A percentile compares a stretch with the other conserved stretches of the same genome.
phyloP scores from a whole-genome alignment of 768 basidiomycete species.

The Suillus plorans region DNA sequence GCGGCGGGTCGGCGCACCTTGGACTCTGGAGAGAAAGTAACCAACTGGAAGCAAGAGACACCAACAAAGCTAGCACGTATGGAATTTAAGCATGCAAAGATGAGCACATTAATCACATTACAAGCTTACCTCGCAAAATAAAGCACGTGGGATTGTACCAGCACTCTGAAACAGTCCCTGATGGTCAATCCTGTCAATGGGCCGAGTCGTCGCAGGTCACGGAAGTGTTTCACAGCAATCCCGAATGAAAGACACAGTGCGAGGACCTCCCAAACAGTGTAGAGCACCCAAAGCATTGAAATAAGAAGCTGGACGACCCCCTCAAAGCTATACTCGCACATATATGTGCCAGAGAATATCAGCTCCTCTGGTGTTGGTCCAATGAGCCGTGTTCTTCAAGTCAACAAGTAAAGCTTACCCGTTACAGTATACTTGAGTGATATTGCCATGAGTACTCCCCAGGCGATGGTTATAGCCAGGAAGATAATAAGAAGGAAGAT shows the following conservation, averaged over 20 bases:
- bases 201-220: background rate
- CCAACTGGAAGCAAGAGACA: background rate
- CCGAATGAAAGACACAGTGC: background rate
- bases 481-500: too few relatives aligned
- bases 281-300: background rate
- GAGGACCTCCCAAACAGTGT: background rate
- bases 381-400: too few relatives aligned
- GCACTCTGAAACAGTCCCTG: background rate
- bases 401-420: too few relatives aligned
- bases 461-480: too few relatives aligned
- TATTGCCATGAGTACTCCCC: too few relatives aligned
- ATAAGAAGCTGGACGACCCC: too few relatives aligned
- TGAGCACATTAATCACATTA: background rate
- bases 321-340: too few relatives aligned
- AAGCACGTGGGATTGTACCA: background rate
- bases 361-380: too few relatives aligned
- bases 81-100: background rate
- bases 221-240: background rate
- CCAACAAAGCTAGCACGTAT: background rate
- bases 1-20: too few relatives aligned
- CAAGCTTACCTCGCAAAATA: background rate
- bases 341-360: too few relatives aligned
- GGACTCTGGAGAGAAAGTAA: too few relatives aligned
- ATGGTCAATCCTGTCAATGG: background rate
- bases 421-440: too few relatives aligned